A percentile compares a stretch with the other conserved stretches of the same genome.
Conservation (phyloP, 1,139 yeast species). For the Kazachstania sp. region DNA sequence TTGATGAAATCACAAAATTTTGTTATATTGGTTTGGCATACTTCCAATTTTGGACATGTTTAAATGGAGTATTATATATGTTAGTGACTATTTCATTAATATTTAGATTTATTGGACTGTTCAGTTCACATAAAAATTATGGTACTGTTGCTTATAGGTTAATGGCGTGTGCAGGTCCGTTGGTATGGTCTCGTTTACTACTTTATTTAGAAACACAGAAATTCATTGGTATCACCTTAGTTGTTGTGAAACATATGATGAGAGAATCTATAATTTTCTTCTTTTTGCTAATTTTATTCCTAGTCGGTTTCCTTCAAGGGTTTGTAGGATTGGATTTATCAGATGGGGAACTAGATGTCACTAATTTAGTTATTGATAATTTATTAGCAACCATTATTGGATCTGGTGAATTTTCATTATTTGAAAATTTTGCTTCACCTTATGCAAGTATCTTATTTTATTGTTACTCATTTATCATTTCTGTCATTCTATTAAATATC, state of each 20-base stretch:
- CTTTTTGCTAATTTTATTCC: slow-evolving; percentile 59
- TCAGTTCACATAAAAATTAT: slow-evolving; percentile 33
- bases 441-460: slow-evolving; percentile 73
- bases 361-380: slow-evolving; percentile 53
- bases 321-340: slow-evolving; percentile 81
- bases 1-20: slow-evolving; percentile 61
- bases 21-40: slow-evolving; percentile 70
- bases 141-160: slow-evolving; percentile 64
- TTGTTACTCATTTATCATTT: slow-evolving; percentile 63
- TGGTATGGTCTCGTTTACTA: slow-evolving; percentile 76
- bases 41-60: slow-evolving; percentile 71
- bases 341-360: slow-evolving; percentile 74
- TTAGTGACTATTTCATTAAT: slow-evolving; percentile 46
- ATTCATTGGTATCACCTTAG: slow-evolving; percentile 85
- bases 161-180: slow-evolving; percentile 74
- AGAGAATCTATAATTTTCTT: slow-evolving; percentile 76
- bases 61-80: slow-evolving; percentile 62
- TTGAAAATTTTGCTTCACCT: slow-evolving; percentile 70
- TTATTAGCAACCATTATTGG: slow-evolving; percentile 67
- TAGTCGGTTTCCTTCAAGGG: slow-evolving; percentile 78
- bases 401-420: slow-evolving; percentile 61
- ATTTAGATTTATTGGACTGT: slow-evolving; percentile 48
- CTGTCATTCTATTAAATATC: slow-evolving; percentile 68
- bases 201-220: slow-evolving; percentile 69
- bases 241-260: slow-evolving; percentile 79